Conservation (phyloP, 164 flowering plant species). For the Vitis labrusca region DNA sequence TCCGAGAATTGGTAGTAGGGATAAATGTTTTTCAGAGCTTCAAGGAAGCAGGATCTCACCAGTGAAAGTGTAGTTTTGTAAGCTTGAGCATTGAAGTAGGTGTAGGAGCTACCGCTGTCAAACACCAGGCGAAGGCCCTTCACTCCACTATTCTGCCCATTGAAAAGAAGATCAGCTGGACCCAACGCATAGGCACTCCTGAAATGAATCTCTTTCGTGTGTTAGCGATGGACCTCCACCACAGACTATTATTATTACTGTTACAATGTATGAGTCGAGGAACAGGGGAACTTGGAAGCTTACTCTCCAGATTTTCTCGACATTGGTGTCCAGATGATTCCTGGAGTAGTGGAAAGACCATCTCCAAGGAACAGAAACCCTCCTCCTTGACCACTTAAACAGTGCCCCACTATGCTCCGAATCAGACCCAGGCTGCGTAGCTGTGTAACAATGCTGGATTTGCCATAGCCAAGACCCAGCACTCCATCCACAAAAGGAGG, state of each 20-base stretch:
- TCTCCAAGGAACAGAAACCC: constrained; percentile 68
- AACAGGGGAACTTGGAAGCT: constrained; percentile 1
- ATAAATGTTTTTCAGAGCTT: background rate
- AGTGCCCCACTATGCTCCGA: constrained; percentile 54
- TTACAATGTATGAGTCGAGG: background rate
- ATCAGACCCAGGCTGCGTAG: constrained; percentile 29
- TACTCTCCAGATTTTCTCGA: constrained; percentile 29
- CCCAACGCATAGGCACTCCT: constrained; percentile 52
- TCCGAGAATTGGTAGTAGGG: background rate
- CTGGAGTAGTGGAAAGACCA: constrained; percentile 42
- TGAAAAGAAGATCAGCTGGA: constrained; percentile 49
- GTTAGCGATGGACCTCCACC: too few species aligned
- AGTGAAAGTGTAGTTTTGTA: constrained; percentile 37
- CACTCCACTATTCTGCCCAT: constrained; percentile 34
- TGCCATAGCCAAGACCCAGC: constrained; percentile 60
- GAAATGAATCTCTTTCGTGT: constrained; percentile 5
- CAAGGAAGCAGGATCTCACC: constrained; percentile 28
- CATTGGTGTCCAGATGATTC: constrained; percentile 49
- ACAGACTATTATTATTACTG: too few species aligned
- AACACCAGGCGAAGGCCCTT: constrained; percentile 45
- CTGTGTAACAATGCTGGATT: constrained; percentile 48
- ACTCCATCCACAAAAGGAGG: constrained; percentile 57
- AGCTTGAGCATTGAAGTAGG: constrained; percentile 46
- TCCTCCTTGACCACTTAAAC: constrained; percentile 54
- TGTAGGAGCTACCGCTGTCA: constrained; percentile 76